phyloP scores from a whole-genome alignment of 805 yeast genomes.

The Metschnikowia picachoensis region DNA sequence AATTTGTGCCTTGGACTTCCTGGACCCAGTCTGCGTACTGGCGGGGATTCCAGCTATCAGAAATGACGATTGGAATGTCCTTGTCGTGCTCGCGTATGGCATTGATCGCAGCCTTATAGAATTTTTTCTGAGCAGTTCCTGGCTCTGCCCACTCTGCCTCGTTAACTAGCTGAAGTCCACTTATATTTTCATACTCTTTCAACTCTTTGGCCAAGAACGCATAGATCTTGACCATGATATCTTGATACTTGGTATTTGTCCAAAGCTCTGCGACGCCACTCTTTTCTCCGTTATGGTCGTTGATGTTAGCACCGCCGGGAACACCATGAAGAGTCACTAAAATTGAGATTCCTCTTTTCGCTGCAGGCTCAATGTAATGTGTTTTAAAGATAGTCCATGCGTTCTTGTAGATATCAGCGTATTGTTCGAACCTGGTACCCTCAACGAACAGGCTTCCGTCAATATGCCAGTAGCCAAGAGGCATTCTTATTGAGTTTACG shows the following conservation, averaged over 20 bases:
- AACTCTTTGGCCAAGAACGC: constrained; percentile 63
- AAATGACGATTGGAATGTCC: constrained; percentile 67
- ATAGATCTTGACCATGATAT: constrained; percentile 46
- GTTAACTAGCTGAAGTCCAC: constrained; percentile 81
- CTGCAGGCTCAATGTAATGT: constrained; percentile 57
- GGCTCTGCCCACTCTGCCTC: constrained; percentile 67
- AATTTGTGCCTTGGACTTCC: constrained; percentile 26
- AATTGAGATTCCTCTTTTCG: constrained; percentile 59
- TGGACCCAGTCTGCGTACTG: constrained; percentile 70
- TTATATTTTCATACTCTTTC: constrained; percentile 55
- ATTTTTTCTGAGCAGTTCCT: constrained; percentile 49
- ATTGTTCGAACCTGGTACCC: constrained; percentile 59
- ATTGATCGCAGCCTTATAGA: constrained; percentile 61
- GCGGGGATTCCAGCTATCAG: constrained; percentile 92
- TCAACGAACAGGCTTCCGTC: constrained; percentile 53
- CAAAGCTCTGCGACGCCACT: constrained; percentile 63
- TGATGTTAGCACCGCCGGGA: constrained; percentile 89
- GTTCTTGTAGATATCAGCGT: constrained; percentile 52
- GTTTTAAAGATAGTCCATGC: constrained; percentile 69
- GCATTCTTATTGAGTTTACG: constrained; percentile 77
- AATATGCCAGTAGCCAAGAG: constrained; percentile 91
- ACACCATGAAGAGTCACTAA: constrained; percentile 83
- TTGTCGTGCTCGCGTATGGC: constrained; percentile 55
- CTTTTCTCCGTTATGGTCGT: constrained; percentile 74
- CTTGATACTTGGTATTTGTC: constrained; percentile 40